Base-by-base conservation (phyloP, 1,284 basidiomycete species). In the Ustilago lituana region DNA sequence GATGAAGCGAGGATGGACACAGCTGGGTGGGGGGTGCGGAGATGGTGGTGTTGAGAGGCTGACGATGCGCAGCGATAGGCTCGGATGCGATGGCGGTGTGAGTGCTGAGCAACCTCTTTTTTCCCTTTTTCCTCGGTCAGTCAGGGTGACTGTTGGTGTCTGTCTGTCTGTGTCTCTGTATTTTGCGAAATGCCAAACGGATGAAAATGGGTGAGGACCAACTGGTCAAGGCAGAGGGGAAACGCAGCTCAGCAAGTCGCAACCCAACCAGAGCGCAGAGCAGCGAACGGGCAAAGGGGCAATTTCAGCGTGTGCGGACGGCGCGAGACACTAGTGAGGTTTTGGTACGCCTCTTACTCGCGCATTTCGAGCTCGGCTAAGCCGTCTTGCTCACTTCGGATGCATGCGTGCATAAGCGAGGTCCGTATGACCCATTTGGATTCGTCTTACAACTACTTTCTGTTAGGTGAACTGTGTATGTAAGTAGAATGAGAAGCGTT, bases 71-170 rank as follows among this genome's bases (percentile, higher is more conserved):
- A 38, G 23, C 27, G 53, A 56, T 56, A 38, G 37, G 46, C 43
- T 56, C 47, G 39, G 36, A 51, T 47, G 43, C 51, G 48, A 56
- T 55, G 47, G 47, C 53, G 43, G n/a, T n/a, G n/a, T n/a, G n/a
- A n/a, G n/a, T 24, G 35, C 33, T 37, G 33, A n/a, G n/a, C n/a
- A n/a, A n/a, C n/a, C n/a, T n/a, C n/a, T n/a, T n/a, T n/a, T n/a
- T n/a, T n/a, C n/a, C n/a, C n/a, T n/a, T n/a, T n/a, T n/a, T n/a
- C n/a, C n/a, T n/a, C n/a, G n/a, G 27, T 35, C 9, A 31, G 40
- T 19, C 33, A 43, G 11, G 12, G 19, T 22, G 17, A 20, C 29
- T 45, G 41, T 36, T 53, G 32, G 33, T 45, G 24, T 39, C 26
- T 41, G 39, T 26, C n/a, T 41, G 22, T 11, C n/a, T 36, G 33